Base-by-base conservation (phyloP, 1,284 basidiomycete species). In the Rhodotorula glutinis region DNA sequence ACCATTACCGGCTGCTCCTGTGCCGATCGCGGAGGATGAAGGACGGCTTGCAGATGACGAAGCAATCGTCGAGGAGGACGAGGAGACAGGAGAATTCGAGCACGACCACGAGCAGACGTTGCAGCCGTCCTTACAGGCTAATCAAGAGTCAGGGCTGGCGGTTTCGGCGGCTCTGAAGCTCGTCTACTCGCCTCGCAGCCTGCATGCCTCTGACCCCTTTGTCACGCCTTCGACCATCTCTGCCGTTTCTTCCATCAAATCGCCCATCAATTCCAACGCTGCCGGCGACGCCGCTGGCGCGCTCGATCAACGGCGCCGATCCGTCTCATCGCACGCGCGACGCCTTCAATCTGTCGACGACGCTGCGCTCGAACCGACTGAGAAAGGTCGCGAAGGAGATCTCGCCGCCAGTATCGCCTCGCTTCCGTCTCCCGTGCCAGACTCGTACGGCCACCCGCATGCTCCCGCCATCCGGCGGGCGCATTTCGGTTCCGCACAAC, bases 101-200 rank as follows among this genome's bases (percentile, higher is more conserved):
- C 33, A 38, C 33, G 33, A 38, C 7, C 33, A 38, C 33, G 33
- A 38, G 33, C 33, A 38, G 33, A 38, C 33, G 33, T 38, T 38
- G 33, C 33, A 38, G 33, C 33, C 33, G 5, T 38, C 33, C 7
- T 43, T 14, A 9, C 27, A 19, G 25, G 19, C 4, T 1, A n/a
- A 33, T 14, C 21, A n/a, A n/a, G 41, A n/a, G 2, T 43, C 29
- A 13, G 0, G 29, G 27, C 3, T 41, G 16, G 16, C 55, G 29
- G 10, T 25, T 16, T 43, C 46, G 13, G 25, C 27, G 3, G 46
- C 40, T n/a, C 52, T 63, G 23, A 63, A 63, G 52, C 57, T 63
- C 30, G 30, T 63, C 17, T 63, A 64, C 40, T 60, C 63, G 29
- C 63, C 63, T 8, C 55, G 66, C 10, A 2, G 62, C 16, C 43